Base-by-base conservation (phyloP, 1,284 basidiomycete genomes). In the Trichosporon sp. region DNA sequence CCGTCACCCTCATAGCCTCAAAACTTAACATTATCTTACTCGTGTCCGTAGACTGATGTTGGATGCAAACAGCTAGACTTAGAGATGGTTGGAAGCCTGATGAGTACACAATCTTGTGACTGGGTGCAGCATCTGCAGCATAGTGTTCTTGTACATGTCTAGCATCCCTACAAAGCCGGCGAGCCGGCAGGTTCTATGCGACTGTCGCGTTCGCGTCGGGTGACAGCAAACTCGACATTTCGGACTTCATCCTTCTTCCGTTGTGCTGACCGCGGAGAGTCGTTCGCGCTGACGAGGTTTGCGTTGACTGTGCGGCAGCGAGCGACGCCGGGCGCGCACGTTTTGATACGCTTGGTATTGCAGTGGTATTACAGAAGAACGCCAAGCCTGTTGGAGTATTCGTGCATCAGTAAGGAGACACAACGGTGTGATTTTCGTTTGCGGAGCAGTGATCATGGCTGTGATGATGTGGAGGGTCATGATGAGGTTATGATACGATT, bases 311-410 rank as follows among this genome's bases (percentile, higher is more conserved):
- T 54, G 49, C 49, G 49, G 25, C 49, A 27, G 34, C 11, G 9
- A 31, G 25, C 25, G 49, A 16, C 25, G 49, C 25, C 23, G 49
- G 27, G 49, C 9, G 29, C 49, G 46, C 49, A 21, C 49, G 27
- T 54, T 54, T 54, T 54, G 9, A 29, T n/a, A 29, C 25, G 49
- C 14, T 25, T 14, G 7, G 46, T 52, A 52, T 52, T 16, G 46
- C 46, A 44, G 46, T 52, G 46, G 46, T 27, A 54, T 54, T 54
- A 54, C 49, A 54, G 25, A 29, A 54, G 49, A 29, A 54, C 49
- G 29, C 49, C 49, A 54, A 54, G 49, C 49, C 49, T 54, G 49
- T 54, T 54, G 29, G 49, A 16, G 49, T 54, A 54, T 54, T 29
- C 16, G 49, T 54, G 49, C 49, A 54, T 54, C 49, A 54, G 49